Base-by-base conservation (phyloP, 805 yeast species). In the Candida loeiensis region DNA sequence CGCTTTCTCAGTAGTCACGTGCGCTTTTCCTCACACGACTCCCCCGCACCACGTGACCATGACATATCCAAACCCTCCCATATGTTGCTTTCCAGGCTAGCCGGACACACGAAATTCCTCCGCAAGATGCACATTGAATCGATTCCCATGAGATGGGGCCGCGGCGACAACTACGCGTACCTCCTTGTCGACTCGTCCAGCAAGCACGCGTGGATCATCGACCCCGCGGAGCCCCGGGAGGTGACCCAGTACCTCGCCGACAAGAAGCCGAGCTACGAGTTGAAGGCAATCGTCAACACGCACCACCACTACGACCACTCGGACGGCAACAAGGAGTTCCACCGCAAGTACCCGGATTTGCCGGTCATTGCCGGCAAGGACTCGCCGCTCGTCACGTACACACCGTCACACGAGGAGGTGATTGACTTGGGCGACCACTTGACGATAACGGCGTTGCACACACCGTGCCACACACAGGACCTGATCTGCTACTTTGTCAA, bases 391-490 rank as follows among this genome's bases (percentile, higher is more conserved):
- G 95, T 91, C 14, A 71, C 83, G 0, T 67, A 73, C 41, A 79
- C 89, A 3, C 95, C 96, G 2, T 61, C 70, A 0, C 80, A 88
- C 56, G 64, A 72, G 11, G 85, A 80, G 45, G 64, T 68, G 14
- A 68, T 85, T 44, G 70, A 73, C 44, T 64, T 89, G 43, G 96
- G 96, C 3, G 66, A 71, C 29, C 59, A 73, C 45, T 56, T 91
- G 37, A 71, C 77, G 13, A 76, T 90, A 37, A 79, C 82, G 2
- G 95, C 96, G 1, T 69, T 91, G 28, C 91, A 91, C 62, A 93
- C 99, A 0, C 99, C 99, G 3, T 93, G 99, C 58, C 99, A 93
- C 61, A 93, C 99, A 0, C 93, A 85, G 62, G 99, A 93, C 63
- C 87, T 96, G 3, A 85, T 93, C 45, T 91, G 98, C 56, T 93